Percentiles rank a stretch among this genome's conserved stretches.
These are phyloP conservation scores for Vigna radiata DNA, from an alignment of 306 rosid genomes.

Conservation along the genomic window DNA sequence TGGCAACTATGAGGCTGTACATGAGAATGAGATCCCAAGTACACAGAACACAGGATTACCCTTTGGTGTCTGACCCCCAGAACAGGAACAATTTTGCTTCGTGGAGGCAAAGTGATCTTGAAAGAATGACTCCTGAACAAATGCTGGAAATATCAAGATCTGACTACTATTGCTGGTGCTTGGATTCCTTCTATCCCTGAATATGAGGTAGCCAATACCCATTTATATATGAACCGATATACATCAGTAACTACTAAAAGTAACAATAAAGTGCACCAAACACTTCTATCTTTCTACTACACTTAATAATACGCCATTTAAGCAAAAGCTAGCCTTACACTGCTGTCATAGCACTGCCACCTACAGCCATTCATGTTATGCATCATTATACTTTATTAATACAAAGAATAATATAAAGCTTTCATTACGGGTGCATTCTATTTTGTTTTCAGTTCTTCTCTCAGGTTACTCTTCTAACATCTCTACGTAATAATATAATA, in stretches of 20 bases:
- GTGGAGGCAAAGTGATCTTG: slow-evolving; percentile 79
- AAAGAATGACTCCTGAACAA: slow-evolving; percentile 87
- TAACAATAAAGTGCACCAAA: not conserved
- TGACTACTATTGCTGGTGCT: slow-evolving; percentile 97
- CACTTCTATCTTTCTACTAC: not conserved
- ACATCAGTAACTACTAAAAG: not conserved
- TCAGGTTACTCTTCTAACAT: too few relatives aligned
- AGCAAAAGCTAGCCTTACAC: not conserved
- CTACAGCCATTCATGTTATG: not conserved
- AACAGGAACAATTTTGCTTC: slow-evolving; percentile 75
- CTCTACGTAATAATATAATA: too few relatives aligned
- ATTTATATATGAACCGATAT: not conserved
- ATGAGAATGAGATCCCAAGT: slow-evolving; percentile 76
- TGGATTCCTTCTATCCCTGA: slow-evolving; percentile 60
- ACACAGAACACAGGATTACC: slow-evolving; percentile 66
- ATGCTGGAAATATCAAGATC: slow-evolving; percentile 84
- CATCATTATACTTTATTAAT: not conserved
- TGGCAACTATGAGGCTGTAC: slow-evolving; percentile 86
- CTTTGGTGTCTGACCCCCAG: slow-evolving; percentile 76
- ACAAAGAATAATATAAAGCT: too few relatives aligned
- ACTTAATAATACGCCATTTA: not conserved
- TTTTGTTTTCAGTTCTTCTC: too few relatives aligned
- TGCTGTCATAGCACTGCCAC: not conserved
- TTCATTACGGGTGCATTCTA: too few relatives aligned
- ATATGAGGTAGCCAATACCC: not conserved